These are phyloP conservation scores for Coniella vitis DNA, from an alignment of 2,329 filamentous ascomycete species.

Conservation along the genomic window DNA sequence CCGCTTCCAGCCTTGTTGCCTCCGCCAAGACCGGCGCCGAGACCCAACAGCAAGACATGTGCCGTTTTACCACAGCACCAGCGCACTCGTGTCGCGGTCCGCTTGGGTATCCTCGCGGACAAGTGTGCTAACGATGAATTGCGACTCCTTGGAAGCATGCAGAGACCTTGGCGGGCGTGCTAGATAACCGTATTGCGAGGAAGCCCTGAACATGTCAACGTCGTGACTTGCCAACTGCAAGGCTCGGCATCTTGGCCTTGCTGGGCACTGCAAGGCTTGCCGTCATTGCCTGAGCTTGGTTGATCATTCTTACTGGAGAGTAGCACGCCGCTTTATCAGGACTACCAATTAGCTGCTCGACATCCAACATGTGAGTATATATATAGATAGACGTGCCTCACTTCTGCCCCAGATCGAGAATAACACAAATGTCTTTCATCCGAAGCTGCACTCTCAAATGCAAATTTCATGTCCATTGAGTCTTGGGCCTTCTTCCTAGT, in stretches of 20 bases:
- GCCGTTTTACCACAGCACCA: background rate
- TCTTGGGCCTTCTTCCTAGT: no score
- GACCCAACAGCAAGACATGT: slow-evolving; percentile 3
- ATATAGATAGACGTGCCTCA: no score
- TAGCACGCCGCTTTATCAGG: background rate
- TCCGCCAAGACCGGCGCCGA: slow-evolving; percentile 9
- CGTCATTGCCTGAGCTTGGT: slow-evolving; percentile 8
- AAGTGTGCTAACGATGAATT: background rate
- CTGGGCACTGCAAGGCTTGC: slow-evolving; percentile 11
- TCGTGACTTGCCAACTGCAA: slow-evolving; percentile 2
- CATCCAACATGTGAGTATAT: no score
- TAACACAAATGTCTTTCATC: no score
- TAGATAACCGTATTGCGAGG: background rate
- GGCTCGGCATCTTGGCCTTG: slow-evolving; percentile 8
- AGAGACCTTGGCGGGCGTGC: background rate
- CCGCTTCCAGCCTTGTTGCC: slow-evolving; percentile 5
- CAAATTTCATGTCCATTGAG: no score
- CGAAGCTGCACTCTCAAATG: no score
- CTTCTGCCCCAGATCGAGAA: no score
- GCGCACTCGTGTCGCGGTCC: background rate
- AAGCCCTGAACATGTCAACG: background rate
- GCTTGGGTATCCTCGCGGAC: background rate
- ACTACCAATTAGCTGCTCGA: background rate
- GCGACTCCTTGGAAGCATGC: background rate
- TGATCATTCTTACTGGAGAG: background rate